These are phyloP conservation scores for Myxozyma neotropica DNA, from an alignment of 805 yeast species.

Conservation along the genomic window DNA sequence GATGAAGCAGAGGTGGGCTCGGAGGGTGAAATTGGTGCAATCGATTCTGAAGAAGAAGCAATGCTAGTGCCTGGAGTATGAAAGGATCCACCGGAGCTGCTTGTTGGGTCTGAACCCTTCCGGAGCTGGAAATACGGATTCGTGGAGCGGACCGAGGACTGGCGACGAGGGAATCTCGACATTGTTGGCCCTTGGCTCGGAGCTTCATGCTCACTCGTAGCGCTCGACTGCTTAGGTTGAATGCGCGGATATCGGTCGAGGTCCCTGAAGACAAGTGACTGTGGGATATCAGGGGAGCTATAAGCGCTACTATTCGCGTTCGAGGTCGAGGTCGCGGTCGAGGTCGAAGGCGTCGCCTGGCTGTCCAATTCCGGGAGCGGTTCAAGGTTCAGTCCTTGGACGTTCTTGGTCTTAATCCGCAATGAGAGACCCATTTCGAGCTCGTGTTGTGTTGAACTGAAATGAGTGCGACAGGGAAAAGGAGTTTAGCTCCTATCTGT, in stretches of 20 bases:
- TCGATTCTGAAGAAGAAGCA: neutral
- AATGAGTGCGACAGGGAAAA: too few species aligned
- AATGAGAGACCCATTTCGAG: slow-evolving; percentile 3
- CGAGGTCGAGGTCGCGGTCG: too few species aligned
- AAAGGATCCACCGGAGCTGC: neutral
- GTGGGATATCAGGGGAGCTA: slow-evolving; percentile 16
- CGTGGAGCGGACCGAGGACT: slow-evolving; percentile 24
- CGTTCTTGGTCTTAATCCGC: slow-evolving; percentile 1
- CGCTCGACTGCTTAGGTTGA: neutral
- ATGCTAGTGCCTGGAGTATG: neutral
- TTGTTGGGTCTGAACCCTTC: neutral
- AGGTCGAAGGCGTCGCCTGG: neutral
- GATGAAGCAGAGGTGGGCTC: slow-evolving; percentile 8
- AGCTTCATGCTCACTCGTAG: neutral
- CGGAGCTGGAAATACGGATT: neutral
- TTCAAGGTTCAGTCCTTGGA: neutral
- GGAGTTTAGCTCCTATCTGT: too few species aligned
- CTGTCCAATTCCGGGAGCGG: slow-evolving; percentile 3
- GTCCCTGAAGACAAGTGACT: slow-evolving; percentile 22
- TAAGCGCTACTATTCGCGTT: neutral
- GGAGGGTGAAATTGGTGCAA: neutral
- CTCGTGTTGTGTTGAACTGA: too few species aligned
- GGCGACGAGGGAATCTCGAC: slow-evolving; percentile 24
- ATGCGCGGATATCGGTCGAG: slow-evolving; percentile 30
- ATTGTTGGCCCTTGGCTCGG: neutral